Base-by-base conservation (phyloP, 176 grass and related monocot species). In the Oryza longistaminata region DNA sequence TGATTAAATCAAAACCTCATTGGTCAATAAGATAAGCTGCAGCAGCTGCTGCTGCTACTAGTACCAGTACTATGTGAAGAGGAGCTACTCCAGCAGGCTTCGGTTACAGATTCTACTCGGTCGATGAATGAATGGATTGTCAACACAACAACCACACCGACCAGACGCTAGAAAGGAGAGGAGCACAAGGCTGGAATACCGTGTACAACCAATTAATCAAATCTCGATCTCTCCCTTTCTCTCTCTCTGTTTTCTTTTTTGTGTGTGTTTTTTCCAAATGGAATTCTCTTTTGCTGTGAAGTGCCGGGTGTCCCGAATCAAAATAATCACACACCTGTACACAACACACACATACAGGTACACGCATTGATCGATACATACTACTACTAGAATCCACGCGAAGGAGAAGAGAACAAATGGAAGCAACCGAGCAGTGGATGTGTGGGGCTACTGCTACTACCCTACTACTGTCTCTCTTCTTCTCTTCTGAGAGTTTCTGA, bases 371-470 rank as follows among this genome's bases (percentile, higher is more conserved):
- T 58, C 17, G 19, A 58, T 58, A 58, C 53, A 58, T 58, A 58
- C 19, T n/a, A n/a, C n/a, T n/a, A 79, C 19, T 70, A 72, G 77
- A 83, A 88, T 78, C 64, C 82, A 27, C 73, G 86, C 26, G 4
- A 68, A 73, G 88, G 74, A 82, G 86, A 90, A 85, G 83, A 76
- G 16, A 86, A 83, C 81, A 90, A 75, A 79, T 80, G 77, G 82
- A 92, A 81, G 83, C 78, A 81, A 48, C 76, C 77, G 71, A 19
- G 39, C 83, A 73, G 73, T 33, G 58, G 64, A 13, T 21, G 27
- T 60, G 61, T 60, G 61, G 77, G 77, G 29, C 33, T 19, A 55
- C 52, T 19, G 9, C 50, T 19, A 42, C 50, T 53, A 42, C 6
- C 40, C 52, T 58, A 58, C 17, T 55, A 55, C 53, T n/a, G 53